Base-by-base conservation (phyloP, 805 yeast genomes). In the Suhomyces sp. region DNA sequence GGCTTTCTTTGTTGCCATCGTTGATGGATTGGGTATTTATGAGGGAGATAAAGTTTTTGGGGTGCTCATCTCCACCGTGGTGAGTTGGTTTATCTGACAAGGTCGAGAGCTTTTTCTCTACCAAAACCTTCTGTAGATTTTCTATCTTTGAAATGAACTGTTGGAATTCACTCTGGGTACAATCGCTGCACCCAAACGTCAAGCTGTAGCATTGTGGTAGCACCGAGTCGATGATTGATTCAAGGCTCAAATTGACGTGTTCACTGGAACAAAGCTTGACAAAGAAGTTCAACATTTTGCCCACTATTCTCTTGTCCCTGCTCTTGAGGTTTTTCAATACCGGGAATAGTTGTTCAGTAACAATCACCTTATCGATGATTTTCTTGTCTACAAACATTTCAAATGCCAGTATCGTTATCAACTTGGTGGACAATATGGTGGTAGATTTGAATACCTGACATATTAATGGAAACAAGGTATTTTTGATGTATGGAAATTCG, bases 281-380 rank as follows among this genome's bases (percentile, higher is more conserved):
- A 44, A 81, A 84, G 41, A 82, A 77, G 20, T 73, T 78, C 17
- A 84, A 60, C 3, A 83, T 73, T 22, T 79, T 73, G 59, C 73
- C 63, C 43, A 88, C 77, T 39, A 89, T 83, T 43, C 82, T 71
- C 13, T 87, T 78, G 60, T 88, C 92, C 54, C 94, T 74, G 24
- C 94, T 85, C 65, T 89, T 89, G 78, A 89, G 80, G 13, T 82
- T 81, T 58, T 81, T 80, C 52, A 93, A 73, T 20, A 93, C 69
- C 0, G 97, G 97, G n/a, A 94, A 68, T 37, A 94, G 73, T 50
- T 86, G 89, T 46, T 93, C 97, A 33, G 78, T 76, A 31, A 91
- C 81, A 2, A 87, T 81, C 49, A 82, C 79, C 57, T 82, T 83
- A 59, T 92, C 97, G 49, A 91, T 76, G 5, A 83, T 78, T 54